Conservation (phyloP, 768 basidiomycete genomes). For the Phaffia tasmanica region DNA sequence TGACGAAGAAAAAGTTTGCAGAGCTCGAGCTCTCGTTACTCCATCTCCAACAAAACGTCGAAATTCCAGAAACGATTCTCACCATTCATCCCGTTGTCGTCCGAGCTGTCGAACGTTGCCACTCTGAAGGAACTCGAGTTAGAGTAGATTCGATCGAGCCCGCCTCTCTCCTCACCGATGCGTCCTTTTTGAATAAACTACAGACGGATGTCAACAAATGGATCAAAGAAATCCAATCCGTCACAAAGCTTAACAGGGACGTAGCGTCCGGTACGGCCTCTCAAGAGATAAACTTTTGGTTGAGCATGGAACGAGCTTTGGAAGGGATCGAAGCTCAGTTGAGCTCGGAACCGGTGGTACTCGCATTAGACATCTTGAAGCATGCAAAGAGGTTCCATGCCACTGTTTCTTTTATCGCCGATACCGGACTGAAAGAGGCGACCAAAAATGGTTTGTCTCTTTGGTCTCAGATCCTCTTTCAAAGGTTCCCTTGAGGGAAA, state of each 20-base stretch:
- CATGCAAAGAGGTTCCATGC: slow-evolving; percentile 96
- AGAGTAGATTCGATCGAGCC: slow-evolving; percentile 64
- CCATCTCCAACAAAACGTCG: slow-evolving; percentile 96
- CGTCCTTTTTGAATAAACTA: slow-evolving; percentile 80
- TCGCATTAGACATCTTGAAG: slow-evolving; percentile 62
- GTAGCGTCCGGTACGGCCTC: slow-evolving; percentile 90
- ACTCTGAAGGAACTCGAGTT: slow-evolving; percentile 42
- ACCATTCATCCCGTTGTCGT: slow-evolving; percentile 83
- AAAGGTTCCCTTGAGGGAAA: not conserved
- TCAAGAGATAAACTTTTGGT: slow-evolving; percentile 99
- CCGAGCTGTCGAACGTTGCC: slow-evolving; percentile 63
- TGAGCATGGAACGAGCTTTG: slow-evolving; percentile 81
- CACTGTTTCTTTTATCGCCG: slow-evolving; percentile 93
- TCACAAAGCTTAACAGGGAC: slow-evolving; percentile 89
- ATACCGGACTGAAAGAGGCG: slow-evolving; percentile 91
- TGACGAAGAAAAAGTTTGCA: slow-evolving; percentile 98
- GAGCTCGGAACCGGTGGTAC: slow-evolving; percentile 70
- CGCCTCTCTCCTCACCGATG: slow-evolving; percentile 69
- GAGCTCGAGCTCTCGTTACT: slow-evolving; percentile 88
- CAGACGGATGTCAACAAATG: slow-evolving; percentile 90
- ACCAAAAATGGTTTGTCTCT: slow-evolving; percentile 61
- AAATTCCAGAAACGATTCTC: slow-evolving; percentile 92
- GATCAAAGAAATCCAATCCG: slow-evolving; percentile 95
- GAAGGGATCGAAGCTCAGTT: slow-evolving; percentile 89
- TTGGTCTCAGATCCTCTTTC: not conserved